Evolutionary conservation across 2,329 filamentous ascomycete genomes (phyloP), one percentile per base, ranked within the genome.

Genomic region (Hymenoscyphus fructigenus): DNA sequence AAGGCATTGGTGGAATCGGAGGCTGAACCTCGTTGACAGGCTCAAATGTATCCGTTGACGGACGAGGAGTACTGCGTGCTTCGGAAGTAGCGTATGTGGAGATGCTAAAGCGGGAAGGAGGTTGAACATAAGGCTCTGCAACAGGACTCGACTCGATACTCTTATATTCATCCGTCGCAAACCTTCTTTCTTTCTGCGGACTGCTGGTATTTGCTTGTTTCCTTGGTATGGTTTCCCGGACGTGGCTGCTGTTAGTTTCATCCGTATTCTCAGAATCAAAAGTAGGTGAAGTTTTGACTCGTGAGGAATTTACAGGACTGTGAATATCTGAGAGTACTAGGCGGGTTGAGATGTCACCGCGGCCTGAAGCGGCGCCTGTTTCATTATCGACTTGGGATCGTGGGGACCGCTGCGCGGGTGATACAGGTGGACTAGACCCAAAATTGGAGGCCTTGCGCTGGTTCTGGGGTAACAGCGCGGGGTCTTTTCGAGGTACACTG

Each of bases 401-500:
- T 71, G 63, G 68, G 65, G 73, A 47, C 47, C n/a, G 28, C 20
- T 28, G 47, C 17, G 47, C 61, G 63, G 69, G 67, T 6, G 71
- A 72, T 32, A 66, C 67, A 64, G 72, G 71, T 65, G 67, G 70
- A 20, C 23, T 65, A 12, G 66, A 65, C 20, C 64, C 62, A 66
- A 68, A 67, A 56, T 60, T 60, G 55, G 72, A 72, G 28, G 71
- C 69, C 26, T 53, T 53, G 26, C 10, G 20, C 20, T 23, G 47
- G 20, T 53, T 53, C 47, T 26, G 47, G 41, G 65, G 58, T 63
- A 70, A 62, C 28, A 67, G 68, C 71, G 80, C 84, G 72, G 76
- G 80, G 71, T 77, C 82, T 74, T 80, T 85, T 53, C 79, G 79
- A 17, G 84, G 82, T 63, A 89, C 79, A 66, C 78, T 83, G 53